Evolutionary conservation across 352 stramenopile species (phyloP).

Genomic region (Phytophthora cryptogea): DNA sequence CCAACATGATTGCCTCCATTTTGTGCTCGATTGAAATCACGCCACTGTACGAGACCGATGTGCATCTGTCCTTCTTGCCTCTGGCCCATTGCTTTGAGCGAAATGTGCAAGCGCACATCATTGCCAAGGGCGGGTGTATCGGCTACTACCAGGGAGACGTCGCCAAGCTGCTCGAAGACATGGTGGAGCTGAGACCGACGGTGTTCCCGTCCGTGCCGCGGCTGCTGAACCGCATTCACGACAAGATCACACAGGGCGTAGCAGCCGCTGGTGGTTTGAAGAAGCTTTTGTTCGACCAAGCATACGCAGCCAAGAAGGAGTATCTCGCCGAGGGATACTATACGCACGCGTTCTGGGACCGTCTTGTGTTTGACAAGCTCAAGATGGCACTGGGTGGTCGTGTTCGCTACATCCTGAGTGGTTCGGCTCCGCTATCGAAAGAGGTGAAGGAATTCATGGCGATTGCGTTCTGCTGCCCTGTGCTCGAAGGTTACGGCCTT

Average conservation of each 20-base stretch:
- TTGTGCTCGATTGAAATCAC: conserved; percentile 39
- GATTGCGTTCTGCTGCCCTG: conserved; percentile 84
- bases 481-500: conserved; percentile 95
- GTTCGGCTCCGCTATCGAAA: conserved; percentile 89
- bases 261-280: conserved; percentile 85
- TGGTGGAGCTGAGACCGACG: conserved; percentile 89
- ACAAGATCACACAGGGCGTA: conserved; percentile 88
- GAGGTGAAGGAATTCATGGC: conserved; percentile 95
- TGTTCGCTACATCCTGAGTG: conserved; percentile 91
- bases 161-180: conserved; percentile 90
- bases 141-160: conserved; percentile 93
- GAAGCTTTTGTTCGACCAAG: conserved; percentile 89
- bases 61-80: conserved; percentile 94
- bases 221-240: conserved; percentile 95
- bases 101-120: conserved; percentile 52
- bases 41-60: conserved; percentile 27
- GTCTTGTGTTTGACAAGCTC: conserved; percentile 94
- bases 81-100: conserved; percentile 95
- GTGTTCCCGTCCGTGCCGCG: conserved; percentile 93
- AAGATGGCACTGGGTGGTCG: conserved; percentile 89
- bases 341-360: conserved; percentile 88
- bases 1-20: conserved; percentile 43
- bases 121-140: conserved; percentile 81
- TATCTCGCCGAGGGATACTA: conserved; percentile 45
- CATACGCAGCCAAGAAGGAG: conserved; percentile 77